A percentile compares a stretch with the other conserved stretches of the same genome.
phyloP scores from a whole-genome alignment of 129 eudicot species.

The Chrysanthemum lavandulifolium region DNA sequence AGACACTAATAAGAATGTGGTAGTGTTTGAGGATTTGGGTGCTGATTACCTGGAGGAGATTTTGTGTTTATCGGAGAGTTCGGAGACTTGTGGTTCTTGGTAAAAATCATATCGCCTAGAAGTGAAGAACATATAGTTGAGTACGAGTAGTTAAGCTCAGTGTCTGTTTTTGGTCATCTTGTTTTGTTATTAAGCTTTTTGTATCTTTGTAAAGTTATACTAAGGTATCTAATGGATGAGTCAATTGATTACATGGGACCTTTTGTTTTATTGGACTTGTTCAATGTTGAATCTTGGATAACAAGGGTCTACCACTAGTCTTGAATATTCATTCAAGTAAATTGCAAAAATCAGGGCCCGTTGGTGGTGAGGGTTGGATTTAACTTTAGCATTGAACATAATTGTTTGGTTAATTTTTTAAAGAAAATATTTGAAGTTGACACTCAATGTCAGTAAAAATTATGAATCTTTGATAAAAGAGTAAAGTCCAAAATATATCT shows the following conservation, averaged over 20 bases:
- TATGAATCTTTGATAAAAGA: no score
- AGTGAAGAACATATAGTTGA: constrained; percentile 16
- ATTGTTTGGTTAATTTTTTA: no score
- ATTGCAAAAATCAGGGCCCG: no score
- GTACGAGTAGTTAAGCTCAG: constrained; percentile 17
- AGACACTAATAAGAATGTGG: constrained; percentile 11
- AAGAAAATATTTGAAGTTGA: no score
- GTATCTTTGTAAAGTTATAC: constrained; percentile 14
- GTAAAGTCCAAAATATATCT: no score
- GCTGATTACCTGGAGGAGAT: constrained; percentile 51
- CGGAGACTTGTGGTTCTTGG: constrained; percentile 35
- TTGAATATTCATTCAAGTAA: neutral
- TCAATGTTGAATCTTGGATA: constrained; percentile 6
- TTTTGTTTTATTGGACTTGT: constrained; percentile 6
- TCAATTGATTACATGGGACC: constrained; percentile 22
- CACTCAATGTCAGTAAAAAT: no score
- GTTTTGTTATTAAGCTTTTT: neutral
- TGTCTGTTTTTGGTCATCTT: constrained; percentile 11
- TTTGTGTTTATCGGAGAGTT: constrained; percentile 42
- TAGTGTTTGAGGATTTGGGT: constrained; percentile 55
- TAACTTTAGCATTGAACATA: no score
- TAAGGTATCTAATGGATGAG: constrained; percentile 18
- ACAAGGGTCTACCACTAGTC: constrained; percentile 6
- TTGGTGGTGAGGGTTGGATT: no score
- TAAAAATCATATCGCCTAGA: constrained; percentile 2